These are phyloP conservation scores for Colletotrichum tofieldiae DNA, from an alignment of 2,329 filamentous ascomycete species.

Conservation along the genomic window DNA sequence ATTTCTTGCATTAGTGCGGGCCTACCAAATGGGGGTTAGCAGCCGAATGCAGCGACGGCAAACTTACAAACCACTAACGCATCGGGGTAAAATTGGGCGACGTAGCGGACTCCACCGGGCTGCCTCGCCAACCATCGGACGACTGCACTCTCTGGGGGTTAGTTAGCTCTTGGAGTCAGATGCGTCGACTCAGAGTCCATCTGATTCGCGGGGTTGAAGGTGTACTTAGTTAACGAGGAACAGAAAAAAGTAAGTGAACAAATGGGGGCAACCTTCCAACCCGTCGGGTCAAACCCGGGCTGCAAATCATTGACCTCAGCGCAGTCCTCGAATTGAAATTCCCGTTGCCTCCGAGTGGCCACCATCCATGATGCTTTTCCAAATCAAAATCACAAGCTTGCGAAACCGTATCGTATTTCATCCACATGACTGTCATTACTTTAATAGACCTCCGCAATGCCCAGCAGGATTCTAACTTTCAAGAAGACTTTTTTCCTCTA, in stretches of 20 bases:
- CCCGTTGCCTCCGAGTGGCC: too few relatives aligned
- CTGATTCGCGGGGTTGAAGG: neutral
- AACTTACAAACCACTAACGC: neutral
- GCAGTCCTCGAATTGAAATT: neutral
- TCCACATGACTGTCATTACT: too few relatives aligned
- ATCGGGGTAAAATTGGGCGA: neutral
- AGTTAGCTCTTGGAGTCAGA: constrained; percentile 29
- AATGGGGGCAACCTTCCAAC: neutral
- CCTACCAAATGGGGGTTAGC: neutral
- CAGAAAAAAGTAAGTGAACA: too few relatives aligned
- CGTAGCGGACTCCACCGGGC: neutral
- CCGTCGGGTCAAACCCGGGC: neutral
- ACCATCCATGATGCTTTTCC: neutral
- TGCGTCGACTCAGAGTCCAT: constrained; percentile 24
- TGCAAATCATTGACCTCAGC: neutral
- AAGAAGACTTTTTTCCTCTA: too few relatives aligned
- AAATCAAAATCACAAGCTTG: neutral
- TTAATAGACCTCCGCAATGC: too few relatives aligned
- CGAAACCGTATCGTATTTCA: neutral
- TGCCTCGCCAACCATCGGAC: constrained; percentile 10
- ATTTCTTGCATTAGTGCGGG: constrained; percentile 7
- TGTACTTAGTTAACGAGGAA: too few relatives aligned
- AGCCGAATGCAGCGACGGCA: neutral
- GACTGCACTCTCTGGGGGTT: neutral
- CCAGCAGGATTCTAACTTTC: too few relatives aligned